These are phyloP conservation scores for Suhomyces bokatorum DNA, from an alignment of 1,139 yeast species.

Conservation along the genomic window DNA sequence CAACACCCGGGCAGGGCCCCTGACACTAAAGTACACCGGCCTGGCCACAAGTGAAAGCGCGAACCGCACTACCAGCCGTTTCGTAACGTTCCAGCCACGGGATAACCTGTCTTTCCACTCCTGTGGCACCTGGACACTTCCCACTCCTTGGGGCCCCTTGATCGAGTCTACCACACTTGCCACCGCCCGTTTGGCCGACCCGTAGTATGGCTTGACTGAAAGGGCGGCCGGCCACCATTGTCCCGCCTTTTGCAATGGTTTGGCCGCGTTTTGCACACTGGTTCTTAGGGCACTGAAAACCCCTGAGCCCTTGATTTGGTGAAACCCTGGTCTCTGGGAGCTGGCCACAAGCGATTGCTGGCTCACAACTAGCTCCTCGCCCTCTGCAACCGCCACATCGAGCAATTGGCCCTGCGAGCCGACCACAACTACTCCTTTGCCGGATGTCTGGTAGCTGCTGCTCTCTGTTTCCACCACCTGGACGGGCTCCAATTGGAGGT, in stretches of 20 bases:
- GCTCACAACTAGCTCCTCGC: constrained; percentile 18
- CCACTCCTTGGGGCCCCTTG: neutral
- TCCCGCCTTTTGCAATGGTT: neutral
- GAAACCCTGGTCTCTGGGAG: constrained; percentile 6
- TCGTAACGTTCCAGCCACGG: constrained; percentile 5
- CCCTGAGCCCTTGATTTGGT: constrained; percentile 4
- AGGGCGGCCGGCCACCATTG: constrained; percentile 1
- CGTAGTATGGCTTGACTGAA: neutral
- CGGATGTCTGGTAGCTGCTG: constrained; percentile 15
- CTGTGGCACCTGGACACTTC: neutral
- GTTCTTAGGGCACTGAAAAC: neutral
- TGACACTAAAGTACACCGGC: constrained; percentile 14
- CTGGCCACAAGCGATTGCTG: constrained; percentile 20
- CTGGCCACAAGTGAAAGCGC: constrained; percentile 3
- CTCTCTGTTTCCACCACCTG: neutral
- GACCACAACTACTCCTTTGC: constrained; percentile 22
- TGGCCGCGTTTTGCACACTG: neutral
- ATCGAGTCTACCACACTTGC: neutral
- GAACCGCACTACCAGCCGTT: neutral
- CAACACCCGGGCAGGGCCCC: constrained; percentile 20
- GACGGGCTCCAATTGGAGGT: constrained; percentile 14
- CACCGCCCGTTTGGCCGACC: neutral
- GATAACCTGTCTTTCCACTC: neutral
- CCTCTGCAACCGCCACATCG: constrained; percentile 16
- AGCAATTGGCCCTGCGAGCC: constrained; percentile 18